Percentiles rank a stretch among this genome's conserved stretches.
These are phyloP conservation scores for Pleoardoris graminearum DNA, from an alignment of 2,329 filamentous ascomycete genomes.

Conservation along the genomic window DNA sequence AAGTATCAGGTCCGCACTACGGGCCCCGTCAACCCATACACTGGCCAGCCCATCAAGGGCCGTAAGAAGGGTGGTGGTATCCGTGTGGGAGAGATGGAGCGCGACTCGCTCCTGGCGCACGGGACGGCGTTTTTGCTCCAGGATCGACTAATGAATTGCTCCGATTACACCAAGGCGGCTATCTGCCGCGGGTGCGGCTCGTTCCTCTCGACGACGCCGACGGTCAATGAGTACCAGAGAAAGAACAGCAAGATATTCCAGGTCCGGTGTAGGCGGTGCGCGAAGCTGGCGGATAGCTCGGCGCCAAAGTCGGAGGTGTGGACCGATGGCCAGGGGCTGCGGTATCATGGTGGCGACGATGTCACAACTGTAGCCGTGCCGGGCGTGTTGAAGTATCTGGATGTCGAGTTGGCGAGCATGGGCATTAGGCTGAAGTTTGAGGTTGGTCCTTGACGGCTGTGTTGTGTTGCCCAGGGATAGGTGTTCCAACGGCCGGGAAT, in stretches of 20 bases:
- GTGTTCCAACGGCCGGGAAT: background rate
- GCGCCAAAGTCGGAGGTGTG: constrained; percentile 71
- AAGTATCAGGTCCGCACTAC: constrained; percentile 98
- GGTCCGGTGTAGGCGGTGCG: constrained; percentile 80
- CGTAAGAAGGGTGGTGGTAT: constrained; percentile 96
- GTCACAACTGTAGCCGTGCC: constrained; percentile 91
- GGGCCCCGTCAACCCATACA: constrained; percentile 85
- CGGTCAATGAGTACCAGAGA: constrained; percentile 60
- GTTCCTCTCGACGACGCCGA: constrained; percentile 85
- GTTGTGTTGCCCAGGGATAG: background rate
- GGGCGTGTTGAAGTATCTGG: constrained; percentile 87
- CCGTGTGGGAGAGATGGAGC: constrained; percentile 98
- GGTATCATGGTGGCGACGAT: constrained; percentile 86
- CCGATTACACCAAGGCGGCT: constrained; percentile 87
- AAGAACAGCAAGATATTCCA: constrained; percentile 69
- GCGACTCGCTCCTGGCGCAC: constrained; percentile 91
- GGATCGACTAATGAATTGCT: constrained; percentile 95
- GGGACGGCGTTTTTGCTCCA: constrained; percentile 93
- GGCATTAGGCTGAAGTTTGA: constrained; percentile 93
- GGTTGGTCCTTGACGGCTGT: constrained; percentile 57
- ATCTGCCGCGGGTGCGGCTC: constrained; percentile 87
- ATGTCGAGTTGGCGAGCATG: constrained; percentile 96
- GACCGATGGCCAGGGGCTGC: constrained; percentile 85
- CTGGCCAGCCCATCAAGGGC: constrained; percentile 96
- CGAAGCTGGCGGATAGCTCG: constrained; percentile 54